A percentile compares a stretch with the other conserved stretches of the same genome.
Conservation (phyloP, 208 protist species). For the Leishmania tarentolae region DNA sequence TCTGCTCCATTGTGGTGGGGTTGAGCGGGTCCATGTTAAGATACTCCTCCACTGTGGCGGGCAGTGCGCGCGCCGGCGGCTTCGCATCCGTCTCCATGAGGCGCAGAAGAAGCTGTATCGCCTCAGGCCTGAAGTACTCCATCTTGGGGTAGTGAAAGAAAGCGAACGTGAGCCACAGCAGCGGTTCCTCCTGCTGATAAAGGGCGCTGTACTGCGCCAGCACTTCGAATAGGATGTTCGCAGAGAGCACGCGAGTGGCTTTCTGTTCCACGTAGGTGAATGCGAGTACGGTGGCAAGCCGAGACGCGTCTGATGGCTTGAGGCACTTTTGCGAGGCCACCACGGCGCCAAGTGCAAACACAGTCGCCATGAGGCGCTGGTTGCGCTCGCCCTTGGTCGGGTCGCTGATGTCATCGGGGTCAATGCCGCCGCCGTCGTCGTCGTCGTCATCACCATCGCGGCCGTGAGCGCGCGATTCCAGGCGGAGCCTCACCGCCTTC, state of each 20-base stretch:
- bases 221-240: slow-evolving; percentile 69
- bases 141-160: slow-evolving; percentile 90
- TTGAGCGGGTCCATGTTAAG: slow-evolving; percentile 68
- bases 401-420: slow-evolving; percentile 88
- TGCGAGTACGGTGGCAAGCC: slow-evolving; percentile 54
- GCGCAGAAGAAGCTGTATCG: slow-evolving; percentile 77
- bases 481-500: slow-evolving; percentile 60
- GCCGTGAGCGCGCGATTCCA: slow-evolving; percentile 30
- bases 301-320: slow-evolving; percentile 44
- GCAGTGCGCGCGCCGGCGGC: slow-evolving; percentile 27
- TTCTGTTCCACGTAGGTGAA: slow-evolving; percentile 90
- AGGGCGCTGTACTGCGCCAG: slow-evolving; percentile 36
- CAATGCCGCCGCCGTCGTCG: slow-evolving; percentile 59
- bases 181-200: slow-evolving; percentile 43
- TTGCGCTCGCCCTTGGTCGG: slow-evolving; percentile 89
- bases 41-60: slow-evolving; percentile 51
- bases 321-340: slow-evolving; percentile 46
- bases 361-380: slow-evolving; percentile 74
- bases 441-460: slow-evolving; percentile 20
- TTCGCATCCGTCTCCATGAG: slow-evolving; percentile 53
- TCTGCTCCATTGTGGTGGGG: slow-evolving; percentile 78
- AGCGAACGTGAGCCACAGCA: slow-evolving; percentile 79
- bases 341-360: slow-evolving; percentile 70
- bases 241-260: slow-evolving; percentile 72
- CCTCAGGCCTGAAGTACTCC: slow-evolving; percentile 89